phyloP scores from a whole-genome alignment of 768 basidiomycete species.

The Suillus subaureus region DNA sequence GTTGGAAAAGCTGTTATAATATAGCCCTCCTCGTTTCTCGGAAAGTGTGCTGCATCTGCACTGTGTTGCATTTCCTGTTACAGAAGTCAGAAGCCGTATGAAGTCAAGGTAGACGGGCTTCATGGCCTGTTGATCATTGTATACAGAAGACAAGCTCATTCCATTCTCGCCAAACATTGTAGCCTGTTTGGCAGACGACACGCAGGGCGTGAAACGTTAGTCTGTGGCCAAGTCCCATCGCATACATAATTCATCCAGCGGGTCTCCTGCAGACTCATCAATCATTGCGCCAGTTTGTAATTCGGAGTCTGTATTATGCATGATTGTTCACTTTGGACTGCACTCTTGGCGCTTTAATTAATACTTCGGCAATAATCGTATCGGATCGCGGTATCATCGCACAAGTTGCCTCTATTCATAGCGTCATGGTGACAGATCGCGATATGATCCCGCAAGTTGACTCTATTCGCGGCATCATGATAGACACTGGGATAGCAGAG shows the following conservation, averaged over 20 bases:
- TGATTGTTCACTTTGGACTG: not conserved
- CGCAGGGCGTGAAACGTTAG: not conserved
- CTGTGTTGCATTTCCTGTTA: not conserved
- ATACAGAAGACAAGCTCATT: not conserved
- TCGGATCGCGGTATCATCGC: not conserved
- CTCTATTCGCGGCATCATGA: not conserved
- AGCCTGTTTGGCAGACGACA: not conserved
- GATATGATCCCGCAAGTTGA: not conserved
- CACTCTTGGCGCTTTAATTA: not conserved
- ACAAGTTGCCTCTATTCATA: not conserved
- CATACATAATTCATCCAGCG: not conserved
- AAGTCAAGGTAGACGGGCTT: not conserved
- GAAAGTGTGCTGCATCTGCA: not conserved
- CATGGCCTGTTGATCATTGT: no score
- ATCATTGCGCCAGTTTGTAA: not conserved
- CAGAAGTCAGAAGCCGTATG: not conserved
- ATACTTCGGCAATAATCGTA: not conserved
- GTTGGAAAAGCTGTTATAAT: not conserved
- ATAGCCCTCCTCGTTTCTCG: not conserved
- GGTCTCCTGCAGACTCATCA: not conserved
- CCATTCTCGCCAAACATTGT: not conserved
- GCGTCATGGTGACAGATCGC: not conserved
- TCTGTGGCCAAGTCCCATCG: not conserved
- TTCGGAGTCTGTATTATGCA: not conserved
- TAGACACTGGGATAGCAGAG: not conserved